These are phyloP conservation scores for Thelonectria discophora DNA, from an alignment of 2,329 filamentous ascomycete genomes.

Conservation along the genomic window DNA sequence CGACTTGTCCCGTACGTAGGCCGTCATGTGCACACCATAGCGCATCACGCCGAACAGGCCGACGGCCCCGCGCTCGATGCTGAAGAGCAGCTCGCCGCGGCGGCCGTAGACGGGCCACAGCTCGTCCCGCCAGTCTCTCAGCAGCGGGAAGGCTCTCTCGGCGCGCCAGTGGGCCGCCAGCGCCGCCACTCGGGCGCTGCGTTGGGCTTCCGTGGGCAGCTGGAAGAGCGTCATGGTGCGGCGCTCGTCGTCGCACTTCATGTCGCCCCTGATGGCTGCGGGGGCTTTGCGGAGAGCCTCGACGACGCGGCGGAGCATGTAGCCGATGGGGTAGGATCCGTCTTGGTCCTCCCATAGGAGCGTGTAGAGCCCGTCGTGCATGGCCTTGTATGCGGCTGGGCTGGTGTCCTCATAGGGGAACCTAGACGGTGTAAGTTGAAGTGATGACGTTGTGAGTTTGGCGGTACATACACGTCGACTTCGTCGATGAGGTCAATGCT, in stretches of 20 bases:
- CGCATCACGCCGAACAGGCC: slow-evolving; percentile 78
- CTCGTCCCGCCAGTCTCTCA: slow-evolving; percentile 84
- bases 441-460: not conserved
- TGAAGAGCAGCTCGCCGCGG: slow-evolving; percentile 71
- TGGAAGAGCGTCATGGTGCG: slow-evolving; percentile 72
- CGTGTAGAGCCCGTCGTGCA: slow-evolving; percentile 72
- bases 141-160: slow-evolving; percentile 75
- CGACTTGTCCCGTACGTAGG: slow-evolving; percentile 63
- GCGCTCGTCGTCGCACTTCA: slow-evolving; percentile 66
- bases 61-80: slow-evolving; percentile 78
- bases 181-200: slow-evolving; percentile 64
- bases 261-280: slow-evolving; percentile 61
- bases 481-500: slow-evolving; percentile 40
- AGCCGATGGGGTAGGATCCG: slow-evolving; percentile 72
- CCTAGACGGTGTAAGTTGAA: slow-evolving; percentile 52
- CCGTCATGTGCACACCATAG: slow-evolving; percentile 85
- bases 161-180: slow-evolving; percentile 74
- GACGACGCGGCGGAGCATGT: slow-evolving; percentile 62
- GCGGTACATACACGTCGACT: slow-evolving; percentile 37
- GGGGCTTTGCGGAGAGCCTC: slow-evolving; percentile 59
- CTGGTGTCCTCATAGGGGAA: slow-evolving; percentile 80
- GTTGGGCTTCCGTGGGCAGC: slow-evolving; percentile 66
- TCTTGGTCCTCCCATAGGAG: slow-evolving; percentile 69
- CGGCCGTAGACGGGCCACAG: slow-evolving; percentile 79
- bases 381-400: slow-evolving; percentile 62